Conservation (phyloP, 2,329 filamentous ascomycete species). For the Trichoderma sp. region DNA sequence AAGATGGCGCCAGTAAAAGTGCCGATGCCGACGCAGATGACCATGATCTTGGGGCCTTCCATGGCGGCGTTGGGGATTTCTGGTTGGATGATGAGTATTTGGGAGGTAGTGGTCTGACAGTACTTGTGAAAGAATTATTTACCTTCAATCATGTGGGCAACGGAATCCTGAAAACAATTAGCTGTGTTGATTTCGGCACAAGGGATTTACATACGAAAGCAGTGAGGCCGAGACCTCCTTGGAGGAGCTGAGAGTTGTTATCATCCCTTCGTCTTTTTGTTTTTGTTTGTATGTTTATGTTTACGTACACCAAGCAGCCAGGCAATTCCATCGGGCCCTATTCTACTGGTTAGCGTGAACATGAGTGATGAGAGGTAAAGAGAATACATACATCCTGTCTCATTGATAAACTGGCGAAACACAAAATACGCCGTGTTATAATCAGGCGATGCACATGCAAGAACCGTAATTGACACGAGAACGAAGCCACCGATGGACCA, state of each 20-base stretch:
- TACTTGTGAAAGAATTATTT: not conserved
- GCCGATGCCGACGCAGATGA: constrained; percentile 61
- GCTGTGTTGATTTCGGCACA: not conserved
- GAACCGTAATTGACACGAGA: constrained; percentile 64
- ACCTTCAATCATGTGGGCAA: constrained; percentile 37
- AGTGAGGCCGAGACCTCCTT: constrained; percentile 33
- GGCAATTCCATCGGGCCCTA: constrained; percentile 33
- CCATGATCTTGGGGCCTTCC: constrained; percentile 35
- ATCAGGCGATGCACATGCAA: constrained; percentile 61
- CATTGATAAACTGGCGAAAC: constrained; percentile 33
- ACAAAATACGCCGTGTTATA: constrained; percentile 41
- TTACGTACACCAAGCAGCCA: constrained; percentile 32
- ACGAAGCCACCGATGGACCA: constrained; percentile 68
- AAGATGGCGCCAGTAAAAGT: constrained; percentile 62
- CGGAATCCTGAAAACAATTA: constrained; percentile 27
- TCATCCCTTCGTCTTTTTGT: not conserved
- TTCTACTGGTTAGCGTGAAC: not conserved
- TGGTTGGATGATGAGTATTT: not conserved
- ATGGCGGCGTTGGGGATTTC: constrained; percentile 33
- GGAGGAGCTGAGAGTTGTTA: constrained; percentile 26
- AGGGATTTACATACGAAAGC: constrained; percentile 27
- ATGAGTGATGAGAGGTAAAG: not conserved
- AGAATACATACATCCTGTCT: constrained; percentile 28
- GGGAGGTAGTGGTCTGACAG: not conserved
- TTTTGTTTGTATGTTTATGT: not conserved